Evolutionary conservation across 2,329 filamentous ascomycete species (phyloP), one percentile per base, ranked within the genome.

Genomic region (Colletotrichum melonis): DNA sequence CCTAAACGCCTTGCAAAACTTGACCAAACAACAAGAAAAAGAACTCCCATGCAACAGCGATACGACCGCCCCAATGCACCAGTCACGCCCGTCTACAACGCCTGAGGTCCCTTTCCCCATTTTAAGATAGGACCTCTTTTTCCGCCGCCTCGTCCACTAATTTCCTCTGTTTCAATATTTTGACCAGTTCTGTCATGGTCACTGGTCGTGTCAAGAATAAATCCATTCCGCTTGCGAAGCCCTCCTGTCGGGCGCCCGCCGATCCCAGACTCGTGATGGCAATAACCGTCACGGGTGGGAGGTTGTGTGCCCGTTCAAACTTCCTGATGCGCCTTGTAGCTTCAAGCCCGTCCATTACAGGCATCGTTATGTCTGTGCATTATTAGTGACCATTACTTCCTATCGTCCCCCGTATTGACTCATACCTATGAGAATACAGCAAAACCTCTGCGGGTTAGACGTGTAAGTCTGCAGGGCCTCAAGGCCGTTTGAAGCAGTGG

Each of bases 151-250:
- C 71, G 22, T 73, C 67, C 19, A 73, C 67, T 12, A 73, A 22
- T 57, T 46, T 60, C 35, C 71, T 64, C 62, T 70, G 67, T 24
- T 65, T 69, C 24, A 76, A 24, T 12, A 76, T 76, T 30, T 65
- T 65, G 30, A 73, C 66, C 28, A 85, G 75, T 62, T 84, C 81
- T 1, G 78, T 78, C 26, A 83, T 74, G 14, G 81, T 76, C 8
- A 87, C 84, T 2, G 86, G 86, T 75, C 86, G 86, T 72, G 85
- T 85, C 55, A 87, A 74, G 73, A 86, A 86, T 1, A 86, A 73
- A 75, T 87, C 85, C 55, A 87, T 81, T 1, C 86, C 86, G 67
- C 80, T 83, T 12, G 81, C 82, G 67, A 85, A 85, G 0, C 85
- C 85, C 69, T 87, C 85, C 73, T 85, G 82, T 66, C 85, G 81